A percentile compares a stretch with the other conserved stretches of the same genome.
Conservation (phyloP, 2,329 filamentous ascomycete genomes). For the Exophiala calicioides region DNA sequence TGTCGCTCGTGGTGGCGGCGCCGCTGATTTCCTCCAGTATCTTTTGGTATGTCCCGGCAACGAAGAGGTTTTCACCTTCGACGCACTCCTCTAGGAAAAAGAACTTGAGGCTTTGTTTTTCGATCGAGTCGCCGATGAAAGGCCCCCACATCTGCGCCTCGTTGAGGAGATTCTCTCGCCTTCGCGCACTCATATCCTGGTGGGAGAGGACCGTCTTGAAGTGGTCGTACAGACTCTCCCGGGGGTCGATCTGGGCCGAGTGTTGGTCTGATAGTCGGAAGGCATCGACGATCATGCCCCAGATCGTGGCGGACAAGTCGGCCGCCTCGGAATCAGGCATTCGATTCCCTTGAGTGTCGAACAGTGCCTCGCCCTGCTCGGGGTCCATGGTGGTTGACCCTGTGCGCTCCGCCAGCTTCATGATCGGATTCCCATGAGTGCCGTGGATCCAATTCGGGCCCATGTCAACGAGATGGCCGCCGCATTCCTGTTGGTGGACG, state of each 20-base stretch:
- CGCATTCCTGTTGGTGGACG: slow-evolving; percentile 52
- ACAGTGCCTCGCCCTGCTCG: slow-evolving; percentile 53
- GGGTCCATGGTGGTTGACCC: slow-evolving; percentile 53
- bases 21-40: slow-evolving; percentile 57
- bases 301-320: slow-evolving; percentile 50
- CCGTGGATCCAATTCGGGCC: slow-evolving; percentile 69
- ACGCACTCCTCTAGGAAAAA: slow-evolving; percentile 68
- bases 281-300: slow-evolving; percentile 60
- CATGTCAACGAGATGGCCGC: slow-evolving; percentile 58
- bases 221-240: slow-evolving; percentile 59
- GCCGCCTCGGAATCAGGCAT: slow-evolving; percentile 39
- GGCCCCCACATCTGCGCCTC: slow-evolving; percentile 64
- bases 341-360: slow-evolving; percentile 49
- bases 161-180: slow-evolving; percentile 47
- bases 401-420: slow-evolving; percentile 56
- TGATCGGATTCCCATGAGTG: slow-evolving; percentile 60
- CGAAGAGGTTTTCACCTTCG: slow-evolving; percentile 65
- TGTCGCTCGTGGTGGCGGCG: slow-evolving; percentile 49
- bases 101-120: slow-evolving; percentile 63
- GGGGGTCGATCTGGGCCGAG: slow-evolving; percentile 51
- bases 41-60: slow-evolving; percentile 61
- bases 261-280: slow-evolving; percentile 61
- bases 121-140: slow-evolving; percentile 62
- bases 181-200: slow-evolving; percentile 43
- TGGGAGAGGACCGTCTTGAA: slow-evolving; percentile 53